Evolutionary conservation across 306 rosid species (phyloP).

Genomic region (Sindora glabra): DNA sequence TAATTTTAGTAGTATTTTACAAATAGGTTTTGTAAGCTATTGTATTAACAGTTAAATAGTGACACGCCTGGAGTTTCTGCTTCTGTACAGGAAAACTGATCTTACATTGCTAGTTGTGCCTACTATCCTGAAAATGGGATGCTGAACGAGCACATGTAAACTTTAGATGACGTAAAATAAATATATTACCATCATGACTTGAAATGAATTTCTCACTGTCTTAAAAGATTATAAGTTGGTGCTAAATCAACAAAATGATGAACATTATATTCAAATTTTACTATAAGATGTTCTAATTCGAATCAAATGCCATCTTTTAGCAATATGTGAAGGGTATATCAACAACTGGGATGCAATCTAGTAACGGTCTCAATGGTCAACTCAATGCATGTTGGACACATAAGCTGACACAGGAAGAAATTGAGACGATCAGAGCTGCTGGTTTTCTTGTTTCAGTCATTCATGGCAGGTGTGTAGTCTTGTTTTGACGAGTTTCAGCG

Average conservation of each 20-base stretch:
- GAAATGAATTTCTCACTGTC: no score
- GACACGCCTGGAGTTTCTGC: background rate
- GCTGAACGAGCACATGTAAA: no score
- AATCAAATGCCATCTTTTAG: slow-evolving; percentile 32
- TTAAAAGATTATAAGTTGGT: background rate
- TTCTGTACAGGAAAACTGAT: background rate
- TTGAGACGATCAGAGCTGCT: slow-evolving; percentile 58
- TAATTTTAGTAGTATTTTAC: background rate
- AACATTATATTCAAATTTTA: background rate
- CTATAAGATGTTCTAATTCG: slow-evolving; percentile 11
- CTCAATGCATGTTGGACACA: slow-evolving; percentile 89
- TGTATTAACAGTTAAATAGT: slow-evolving; percentile 1
- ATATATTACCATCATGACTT: background rate
- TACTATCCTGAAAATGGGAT: background rate
- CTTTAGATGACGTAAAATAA: no score
- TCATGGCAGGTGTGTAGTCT: slow-evolving; percentile 69
- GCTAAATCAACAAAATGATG: background rate
- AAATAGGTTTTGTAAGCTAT: background rate
- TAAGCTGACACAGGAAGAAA: slow-evolving; percentile 58
- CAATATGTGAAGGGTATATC: slow-evolving; percentile 82
- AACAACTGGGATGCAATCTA: slow-evolving; percentile 81
- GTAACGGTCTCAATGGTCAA: slow-evolving; percentile 82
- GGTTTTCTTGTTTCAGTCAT: slow-evolving; percentile 81
- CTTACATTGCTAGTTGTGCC: background rate
- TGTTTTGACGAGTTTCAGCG: slow-evolving; percentile 1